phyloP scores from a whole-genome alignment of 2,329 filamentous ascomycete species.

The Colletotrichum lini region DNA sequence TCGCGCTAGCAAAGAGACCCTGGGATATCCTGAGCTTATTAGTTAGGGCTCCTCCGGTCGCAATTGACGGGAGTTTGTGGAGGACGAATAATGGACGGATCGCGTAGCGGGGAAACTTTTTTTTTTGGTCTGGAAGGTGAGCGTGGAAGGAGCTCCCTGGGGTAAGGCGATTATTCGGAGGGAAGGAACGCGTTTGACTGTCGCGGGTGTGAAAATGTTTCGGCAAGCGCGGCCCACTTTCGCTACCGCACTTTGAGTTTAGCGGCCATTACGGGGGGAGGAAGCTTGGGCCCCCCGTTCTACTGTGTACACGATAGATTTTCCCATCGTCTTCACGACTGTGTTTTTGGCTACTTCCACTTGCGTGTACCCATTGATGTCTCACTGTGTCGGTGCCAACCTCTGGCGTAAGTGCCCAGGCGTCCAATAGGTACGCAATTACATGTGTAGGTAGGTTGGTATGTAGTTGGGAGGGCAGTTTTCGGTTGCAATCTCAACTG shows the following conservation, averaged over 20 bases:
- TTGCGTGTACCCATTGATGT: too few species aligned
- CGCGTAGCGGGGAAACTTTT: conserved; percentile 21
- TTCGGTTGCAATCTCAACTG: too few species aligned
- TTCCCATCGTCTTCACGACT: too few species aligned
- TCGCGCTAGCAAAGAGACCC: neutral
- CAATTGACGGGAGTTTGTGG: conserved; percentile 5
- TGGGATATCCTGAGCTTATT: too few species aligned
- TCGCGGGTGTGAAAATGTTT: conserved; percentile 15
- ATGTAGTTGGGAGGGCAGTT: too few species aligned
- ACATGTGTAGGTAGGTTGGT: too few species aligned
- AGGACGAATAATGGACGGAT: neutral
- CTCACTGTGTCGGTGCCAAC: too few species aligned
- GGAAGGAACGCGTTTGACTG: conserved; percentile 4
- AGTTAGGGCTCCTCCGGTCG: conserved; percentile 1
- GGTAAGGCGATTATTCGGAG: too few species aligned
- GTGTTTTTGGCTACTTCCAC: too few species aligned
- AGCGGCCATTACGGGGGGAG: neutral
- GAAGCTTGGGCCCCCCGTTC: conserved; percentile 4
- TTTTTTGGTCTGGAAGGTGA: neutral
- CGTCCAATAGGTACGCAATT: too few species aligned
- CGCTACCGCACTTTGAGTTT: neutral
- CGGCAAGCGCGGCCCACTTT: neutral
- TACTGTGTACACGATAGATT: too few species aligned
- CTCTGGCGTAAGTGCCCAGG: too few species aligned
- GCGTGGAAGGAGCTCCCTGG: neutral